Base-by-base conservation (phyloP, 495 filamentous ascomycete species). In the Clavariopsis aquatica region DNA sequence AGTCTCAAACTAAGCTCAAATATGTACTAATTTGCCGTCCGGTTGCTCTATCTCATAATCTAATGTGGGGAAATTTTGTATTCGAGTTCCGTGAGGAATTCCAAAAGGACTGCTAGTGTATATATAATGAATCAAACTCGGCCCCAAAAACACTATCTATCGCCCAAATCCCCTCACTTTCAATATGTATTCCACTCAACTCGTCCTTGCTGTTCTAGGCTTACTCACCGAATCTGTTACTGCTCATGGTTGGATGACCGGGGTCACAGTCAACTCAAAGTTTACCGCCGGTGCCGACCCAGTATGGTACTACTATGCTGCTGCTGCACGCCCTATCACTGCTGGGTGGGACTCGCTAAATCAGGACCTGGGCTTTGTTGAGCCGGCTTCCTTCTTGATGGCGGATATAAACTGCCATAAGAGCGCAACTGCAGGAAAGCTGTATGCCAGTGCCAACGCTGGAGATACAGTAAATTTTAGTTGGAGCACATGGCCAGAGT, bases 351-450 rank as follows among this genome's bases (percentile, higher is more conserved):
- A 57, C 19, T 26, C 61, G 1, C 34, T 47, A 10, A 64, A 64
- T 22, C 52, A 57, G 13, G 62, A 65, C 31, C 28, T 41, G 12
- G 62, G 62, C 5, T 65, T 65, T 28, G 56, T 65, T 19, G 27
- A 43, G 7, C 62, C 62, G 13, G 20, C 13, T 12, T 34, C 62
- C 1, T 53, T 43, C n/a, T n/a, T 23, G 28, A 58, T 41, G 1
- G 8, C 52, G 1, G 38, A 64, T 52, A 59, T 64, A 19, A 59
- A 49, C 28, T 64, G 62, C 54, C 62, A 64, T 41, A 64, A 59
- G 54, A 64, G 22, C 28, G 53, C 62, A 9, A 64, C 62, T 19
- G 27, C 52, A 9, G 54, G 38, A 1, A 24, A 52, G 54, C 10
- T 27, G 19, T 64, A 57, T 26, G 54, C 28, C 1, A 38, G n/a